Conservation (phyloP, 108 stramenopile genomes). For the Nannochloropsis gaditana region DNA sequence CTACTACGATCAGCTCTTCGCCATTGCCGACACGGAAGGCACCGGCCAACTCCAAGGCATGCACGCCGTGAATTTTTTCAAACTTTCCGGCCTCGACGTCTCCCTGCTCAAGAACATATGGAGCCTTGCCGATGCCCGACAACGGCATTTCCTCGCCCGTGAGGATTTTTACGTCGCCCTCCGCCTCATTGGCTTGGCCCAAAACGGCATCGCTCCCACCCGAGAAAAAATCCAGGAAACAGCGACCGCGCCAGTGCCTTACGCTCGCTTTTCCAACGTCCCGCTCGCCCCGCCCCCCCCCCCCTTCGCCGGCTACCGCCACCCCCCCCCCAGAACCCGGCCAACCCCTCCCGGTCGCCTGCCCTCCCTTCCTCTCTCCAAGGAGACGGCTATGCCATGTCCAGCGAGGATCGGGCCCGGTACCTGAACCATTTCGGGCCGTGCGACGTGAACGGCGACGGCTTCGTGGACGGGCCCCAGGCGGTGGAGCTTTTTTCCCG, state of each 20-base stretch:
- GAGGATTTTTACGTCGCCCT: conserved; percentile 85
- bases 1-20: conserved; percentile 70
- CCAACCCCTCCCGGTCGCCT: not conserved
- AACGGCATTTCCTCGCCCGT: conserved; percentile 68
- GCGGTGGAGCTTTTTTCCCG: conserved; percentile 84
- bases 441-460: conserved; percentile 68
- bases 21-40: conserved; percentile 61
- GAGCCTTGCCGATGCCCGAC: conserved; percentile 74
- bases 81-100: conserved; percentile 62
- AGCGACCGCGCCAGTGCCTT: conserved; percentile 29
- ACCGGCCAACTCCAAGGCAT: conserved; percentile 63
- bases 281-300: conserved; percentile 23
- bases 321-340: not conserved
- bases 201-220: conserved; percentile 33
- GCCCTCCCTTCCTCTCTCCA: not conserved
- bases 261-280: conserved; percentile 36
- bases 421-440: conserved; percentile 76
- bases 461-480: conserved; percentile 72
- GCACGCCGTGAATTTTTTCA: conserved; percentile 76
- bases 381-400: conserved; percentile 59
- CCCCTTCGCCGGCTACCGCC: not conserved
- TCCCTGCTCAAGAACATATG: conserved; percentile 60
- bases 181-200: conserved; percentile 71
- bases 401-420: conserved; percentile 64
- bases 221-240: conserved; percentile 14